Evolutionary conservation across 2,329 filamentous ascomycete genomes (phyloP).

Genomic region (Talaromyces sp.): DNA sequence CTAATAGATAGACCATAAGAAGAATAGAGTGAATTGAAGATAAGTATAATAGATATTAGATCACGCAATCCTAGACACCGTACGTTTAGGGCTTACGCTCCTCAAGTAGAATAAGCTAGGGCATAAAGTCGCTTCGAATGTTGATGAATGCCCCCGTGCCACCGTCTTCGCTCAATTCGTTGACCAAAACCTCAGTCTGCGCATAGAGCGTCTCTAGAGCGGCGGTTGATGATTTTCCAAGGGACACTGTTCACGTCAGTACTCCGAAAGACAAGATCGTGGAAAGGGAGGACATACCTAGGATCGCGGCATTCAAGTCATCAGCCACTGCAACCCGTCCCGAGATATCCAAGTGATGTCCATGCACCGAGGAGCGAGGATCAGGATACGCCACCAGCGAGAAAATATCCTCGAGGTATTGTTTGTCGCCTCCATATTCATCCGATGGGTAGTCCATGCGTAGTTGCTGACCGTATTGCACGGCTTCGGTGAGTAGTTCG

Average conservation of each 20-base stretch:
- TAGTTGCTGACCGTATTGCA: constrained; percentile 75
- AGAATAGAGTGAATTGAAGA: not conserved
- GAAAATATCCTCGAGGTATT: constrained; percentile 78
- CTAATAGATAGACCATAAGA: not conserved
- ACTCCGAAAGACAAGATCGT: not conserved
- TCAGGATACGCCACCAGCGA: constrained; percentile 83
- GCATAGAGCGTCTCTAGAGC: constrained; percentile 81
- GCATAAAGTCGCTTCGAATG: constrained; percentile 51
- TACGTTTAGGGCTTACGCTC: not conserved
- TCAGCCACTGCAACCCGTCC: constrained; percentile 79
- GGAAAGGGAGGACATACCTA: constrained; percentile 54
- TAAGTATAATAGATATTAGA: constrained; percentile 4
- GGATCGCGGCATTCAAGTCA: constrained; percentile 87
- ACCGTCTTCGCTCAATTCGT: constrained; percentile 73
- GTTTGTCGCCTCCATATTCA: constrained; percentile 64
- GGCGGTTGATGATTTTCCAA: constrained; percentile 84
- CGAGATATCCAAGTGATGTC: constrained; percentile 70
- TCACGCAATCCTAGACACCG: not conserved
- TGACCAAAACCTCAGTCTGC: constrained; percentile 81
- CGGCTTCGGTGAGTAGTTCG: constrained; percentile 63
- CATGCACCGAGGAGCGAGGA: constrained; percentile 70
- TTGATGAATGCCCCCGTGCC: constrained; percentile 81
- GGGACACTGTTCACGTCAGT: constrained; percentile 58
- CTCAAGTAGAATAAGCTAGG: not conserved
- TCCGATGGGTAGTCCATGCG: constrained; percentile 73